Conservation (phyloP, 208 protist genomes). For the Leishmania lainsoni region DNA sequence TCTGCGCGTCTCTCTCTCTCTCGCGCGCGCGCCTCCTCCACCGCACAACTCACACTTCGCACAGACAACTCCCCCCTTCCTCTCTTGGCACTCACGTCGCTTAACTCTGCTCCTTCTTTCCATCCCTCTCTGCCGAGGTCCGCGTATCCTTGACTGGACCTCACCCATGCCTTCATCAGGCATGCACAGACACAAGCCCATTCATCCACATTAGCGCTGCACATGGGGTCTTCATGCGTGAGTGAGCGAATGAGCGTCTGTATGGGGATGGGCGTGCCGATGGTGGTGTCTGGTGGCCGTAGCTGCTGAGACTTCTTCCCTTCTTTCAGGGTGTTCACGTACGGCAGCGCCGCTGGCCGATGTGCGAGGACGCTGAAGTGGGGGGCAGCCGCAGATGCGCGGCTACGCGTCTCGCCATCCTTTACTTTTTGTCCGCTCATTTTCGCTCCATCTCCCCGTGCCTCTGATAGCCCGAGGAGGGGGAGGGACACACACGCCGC, state of each 20-base stretch:
- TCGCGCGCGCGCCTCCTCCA: no score
- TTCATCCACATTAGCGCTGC: background rate
- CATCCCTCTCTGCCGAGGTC: background rate
- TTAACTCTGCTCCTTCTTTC: background rate
- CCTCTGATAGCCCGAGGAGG: no score
- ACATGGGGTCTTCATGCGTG: background rate
- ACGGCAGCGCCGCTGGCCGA: background rate
- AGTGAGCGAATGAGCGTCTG: background rate
- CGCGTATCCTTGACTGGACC: no score
- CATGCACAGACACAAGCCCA: background rate
- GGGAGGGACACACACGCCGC: no score
- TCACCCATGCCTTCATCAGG: background rate
- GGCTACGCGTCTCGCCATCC: background rate
- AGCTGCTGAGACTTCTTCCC: background rate
- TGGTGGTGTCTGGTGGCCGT: background rate
- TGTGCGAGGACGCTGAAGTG: no score
- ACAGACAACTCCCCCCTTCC: no score
- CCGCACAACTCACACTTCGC: no score
- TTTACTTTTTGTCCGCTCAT: background rate
- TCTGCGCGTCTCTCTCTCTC: no score
- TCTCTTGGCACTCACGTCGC: no score
- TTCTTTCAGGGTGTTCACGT: background rate
- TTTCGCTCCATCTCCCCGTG: background rate
- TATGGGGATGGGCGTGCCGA: background rate
- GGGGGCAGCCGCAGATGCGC: background rate